phyloP scores from a whole-genome alignment of 2,329 filamentous ascomycete genomes.

The Periconia digitata region DNA sequence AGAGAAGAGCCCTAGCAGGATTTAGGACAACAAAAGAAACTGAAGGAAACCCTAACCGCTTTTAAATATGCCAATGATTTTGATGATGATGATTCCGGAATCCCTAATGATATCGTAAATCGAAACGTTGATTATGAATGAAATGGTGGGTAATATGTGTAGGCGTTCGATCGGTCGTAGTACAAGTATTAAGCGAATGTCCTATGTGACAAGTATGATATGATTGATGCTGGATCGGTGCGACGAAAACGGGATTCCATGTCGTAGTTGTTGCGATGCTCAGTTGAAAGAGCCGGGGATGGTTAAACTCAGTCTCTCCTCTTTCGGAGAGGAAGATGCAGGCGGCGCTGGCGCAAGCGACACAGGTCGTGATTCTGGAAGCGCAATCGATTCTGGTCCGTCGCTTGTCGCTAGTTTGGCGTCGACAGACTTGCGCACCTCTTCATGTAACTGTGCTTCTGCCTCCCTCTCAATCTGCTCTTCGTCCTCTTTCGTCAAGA shows the following conservation, averaged over 20 bases:
- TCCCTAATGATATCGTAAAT: conserved; percentile 1
- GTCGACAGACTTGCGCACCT: conserved; percentile 30
- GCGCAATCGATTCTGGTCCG: conserved; percentile 18
- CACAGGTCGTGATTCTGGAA: conserved; percentile 28
- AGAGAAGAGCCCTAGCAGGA: background rate
- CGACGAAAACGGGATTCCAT: conserved; percentile 7
- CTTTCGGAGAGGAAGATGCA: conserved; percentile 26
- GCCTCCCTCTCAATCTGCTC: conserved; percentile 37
- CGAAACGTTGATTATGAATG: conserved; percentile 5
- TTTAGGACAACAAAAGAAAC: conserved; percentile 1
- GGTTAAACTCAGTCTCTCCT: conserved; percentile 36
- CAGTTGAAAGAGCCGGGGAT: conserved; percentile 36
- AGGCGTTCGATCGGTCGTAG: background rate
- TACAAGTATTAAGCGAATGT: background rate
- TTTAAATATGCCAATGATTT: conserved; percentile 9
- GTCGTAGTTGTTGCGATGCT: conserved; percentile 2
- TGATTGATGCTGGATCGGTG: background rate
- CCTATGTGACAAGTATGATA: background rate
- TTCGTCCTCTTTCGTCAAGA: conserved; percentile 31
- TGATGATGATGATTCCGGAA: background rate
- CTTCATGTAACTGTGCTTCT: conserved; percentile 37
- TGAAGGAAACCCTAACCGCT: conserved; percentile 3
- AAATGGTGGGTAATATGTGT: background rate
- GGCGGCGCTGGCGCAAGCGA: conserved; percentile 15
- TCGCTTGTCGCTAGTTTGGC: conserved; percentile 12